These are phyloP conservation scores for Parafenestella ontariensis DNA, from an alignment of 2,329 filamentous ascomycete species.

Conservation along the genomic window DNA sequence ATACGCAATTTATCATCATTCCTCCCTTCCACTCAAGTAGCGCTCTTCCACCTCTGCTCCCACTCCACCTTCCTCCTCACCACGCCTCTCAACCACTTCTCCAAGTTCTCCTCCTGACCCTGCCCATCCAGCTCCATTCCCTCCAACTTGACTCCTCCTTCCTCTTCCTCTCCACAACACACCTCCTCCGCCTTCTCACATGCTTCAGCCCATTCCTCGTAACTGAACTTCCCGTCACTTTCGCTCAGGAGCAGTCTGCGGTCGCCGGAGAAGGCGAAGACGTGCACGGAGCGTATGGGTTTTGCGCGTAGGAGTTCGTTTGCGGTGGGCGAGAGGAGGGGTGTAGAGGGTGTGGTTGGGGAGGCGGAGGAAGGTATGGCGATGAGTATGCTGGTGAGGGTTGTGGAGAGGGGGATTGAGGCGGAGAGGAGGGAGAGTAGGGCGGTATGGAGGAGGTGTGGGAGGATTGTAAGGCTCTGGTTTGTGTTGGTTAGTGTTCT, in stretches of 20 bases:
- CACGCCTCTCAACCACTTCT: slow-evolving; percentile 51
- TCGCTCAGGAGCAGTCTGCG: slow-evolving; percentile 78
- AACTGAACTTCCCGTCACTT: slow-evolving; percentile 79
- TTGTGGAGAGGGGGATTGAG: slow-evolving; percentile 78
- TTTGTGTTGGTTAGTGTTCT: slow-evolving; percentile 1
- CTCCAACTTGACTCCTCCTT: slow-evolving; percentile 39
- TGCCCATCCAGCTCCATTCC: slow-evolving; percentile 50
- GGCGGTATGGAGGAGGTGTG: slow-evolving; percentile 81
- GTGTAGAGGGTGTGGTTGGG: slow-evolving; percentile 54
- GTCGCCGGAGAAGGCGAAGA: slow-evolving; percentile 74
- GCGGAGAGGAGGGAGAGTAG: slow-evolving; percentile 85
- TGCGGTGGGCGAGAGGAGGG: slow-evolving; percentile 63
- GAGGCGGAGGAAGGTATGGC: slow-evolving; percentile 78
- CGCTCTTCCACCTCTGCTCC: slow-evolving; percentile 52
- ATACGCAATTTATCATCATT: background rate
- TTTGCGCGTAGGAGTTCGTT: slow-evolving; percentile 67
- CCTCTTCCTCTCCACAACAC: slow-evolving; percentile 63
- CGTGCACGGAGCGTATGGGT: slow-evolving; percentile 83
- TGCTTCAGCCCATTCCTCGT: slow-evolving; percentile 76
- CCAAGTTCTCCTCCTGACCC: slow-evolving; percentile 35
- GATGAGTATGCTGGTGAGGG: slow-evolving; percentile 80
- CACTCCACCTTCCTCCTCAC: slow-evolving; percentile 49
- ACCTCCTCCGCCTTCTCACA: slow-evolving; percentile 69
- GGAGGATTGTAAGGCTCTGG: slow-evolving; percentile 80
- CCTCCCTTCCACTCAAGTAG: slow-evolving; percentile 32